phyloP scores from a whole-genome alignment of 2,329 filamentous ascomycete genomes.

The Aspergillus sp. region DNA sequence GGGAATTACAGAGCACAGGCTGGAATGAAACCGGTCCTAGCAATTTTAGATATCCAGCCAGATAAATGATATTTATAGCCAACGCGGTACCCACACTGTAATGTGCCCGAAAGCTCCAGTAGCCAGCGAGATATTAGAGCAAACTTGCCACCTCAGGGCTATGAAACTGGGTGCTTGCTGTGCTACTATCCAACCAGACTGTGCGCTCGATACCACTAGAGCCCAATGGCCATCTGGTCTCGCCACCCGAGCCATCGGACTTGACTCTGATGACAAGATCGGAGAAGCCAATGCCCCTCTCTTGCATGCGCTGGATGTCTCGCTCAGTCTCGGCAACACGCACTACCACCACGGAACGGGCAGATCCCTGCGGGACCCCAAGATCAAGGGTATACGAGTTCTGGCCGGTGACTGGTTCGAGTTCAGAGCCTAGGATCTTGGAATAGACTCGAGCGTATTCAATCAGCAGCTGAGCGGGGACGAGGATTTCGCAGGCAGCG shows the following conservation, averaged over 20 bases:
- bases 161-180: no score
- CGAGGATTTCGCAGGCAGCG: background rate
- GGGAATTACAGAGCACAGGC: no score
- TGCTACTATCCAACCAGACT: background rate
- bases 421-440: background rate
- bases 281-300: background rate
- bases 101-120: no score
- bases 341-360: background rate
- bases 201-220: background rate
- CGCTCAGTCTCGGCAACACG: background rate
- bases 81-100: no score
- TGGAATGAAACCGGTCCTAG: no score
- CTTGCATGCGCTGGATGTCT: background rate
- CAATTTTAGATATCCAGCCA: no score
- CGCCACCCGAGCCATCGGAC: background rate
- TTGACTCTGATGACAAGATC: background rate
- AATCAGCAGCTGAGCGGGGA: background rate
- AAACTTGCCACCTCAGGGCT: no score
- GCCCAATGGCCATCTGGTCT: background rate
- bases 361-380: background rate
- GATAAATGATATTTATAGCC: no score
- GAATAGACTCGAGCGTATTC: background rate
- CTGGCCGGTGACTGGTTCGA: background rate
- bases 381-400: background rate
- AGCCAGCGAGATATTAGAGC: no score